Evolutionary conservation across 1,284 basidiomycete genomes (phyloP).

Genomic region (Gomphus bonarii): DNA sequence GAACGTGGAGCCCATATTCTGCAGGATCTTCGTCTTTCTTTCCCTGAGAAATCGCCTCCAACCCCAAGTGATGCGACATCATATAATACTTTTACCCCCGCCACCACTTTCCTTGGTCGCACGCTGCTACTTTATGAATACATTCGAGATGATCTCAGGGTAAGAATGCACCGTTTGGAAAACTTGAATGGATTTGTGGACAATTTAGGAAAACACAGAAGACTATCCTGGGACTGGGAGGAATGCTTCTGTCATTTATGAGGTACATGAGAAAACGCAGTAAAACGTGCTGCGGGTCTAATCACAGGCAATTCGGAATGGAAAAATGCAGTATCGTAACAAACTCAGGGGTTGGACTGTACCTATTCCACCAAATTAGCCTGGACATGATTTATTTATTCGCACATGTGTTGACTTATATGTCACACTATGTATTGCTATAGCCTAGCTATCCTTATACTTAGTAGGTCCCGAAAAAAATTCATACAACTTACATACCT

Average conservation of each 20-base stretch:
- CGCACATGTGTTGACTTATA: too few species aligned
- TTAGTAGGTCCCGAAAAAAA: too few species aligned
- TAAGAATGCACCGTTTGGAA: slow-evolving; percentile 66
- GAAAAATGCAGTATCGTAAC: slow-evolving; percentile 55
- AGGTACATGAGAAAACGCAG: slow-evolving; percentile 26
- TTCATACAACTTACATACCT: too few species aligned
- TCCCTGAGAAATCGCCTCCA: neutral
- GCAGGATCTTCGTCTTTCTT: neutral
- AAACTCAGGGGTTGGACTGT: too few species aligned
- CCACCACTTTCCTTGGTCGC: slow-evolving; percentile 48
- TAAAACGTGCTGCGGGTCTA: slow-evolving; percentile 11
- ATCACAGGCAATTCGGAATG: slow-evolving; percentile 52
- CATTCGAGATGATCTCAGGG: slow-evolving; percentile 53
- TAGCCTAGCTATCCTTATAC: too few species aligned
- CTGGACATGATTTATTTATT: too few species aligned
- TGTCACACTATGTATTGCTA: too few species aligned
- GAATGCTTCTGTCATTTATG: slow-evolving; percentile 58
- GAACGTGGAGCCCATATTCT: slow-evolving; percentile 10
- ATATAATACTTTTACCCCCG: slow-evolving; percentile 33
- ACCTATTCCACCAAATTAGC: too few species aligned
- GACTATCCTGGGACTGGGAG: slow-evolving; percentile 31
- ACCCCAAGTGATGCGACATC: neutral
- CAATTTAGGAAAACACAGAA: slow-evolving; percentile 40
- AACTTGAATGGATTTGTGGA: slow-evolving; percentile 45
- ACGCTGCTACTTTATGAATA: slow-evolving; percentile 64